These are phyloP conservation scores for Linnemannia exigua DNA, from an alignment of 192 early-diverging fungal species.

Conservation along the genomic window DNA sequence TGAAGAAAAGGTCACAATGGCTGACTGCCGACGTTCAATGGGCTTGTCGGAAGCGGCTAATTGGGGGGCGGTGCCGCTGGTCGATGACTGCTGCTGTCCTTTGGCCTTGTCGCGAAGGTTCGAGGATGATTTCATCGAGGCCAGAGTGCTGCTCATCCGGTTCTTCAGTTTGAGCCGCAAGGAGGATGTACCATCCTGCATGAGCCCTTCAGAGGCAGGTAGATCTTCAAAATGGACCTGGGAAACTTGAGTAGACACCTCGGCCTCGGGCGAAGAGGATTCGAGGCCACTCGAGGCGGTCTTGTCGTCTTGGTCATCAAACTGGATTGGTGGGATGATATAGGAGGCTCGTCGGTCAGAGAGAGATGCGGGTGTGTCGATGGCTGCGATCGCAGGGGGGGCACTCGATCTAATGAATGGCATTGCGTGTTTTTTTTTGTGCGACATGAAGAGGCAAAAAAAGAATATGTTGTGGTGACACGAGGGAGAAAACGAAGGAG, in stretches of 20 bases:
- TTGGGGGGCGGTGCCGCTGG: not conserved
- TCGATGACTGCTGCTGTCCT: not conserved
- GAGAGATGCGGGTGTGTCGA: not conserved
- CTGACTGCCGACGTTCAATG: not conserved
- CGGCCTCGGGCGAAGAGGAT: not conserved
- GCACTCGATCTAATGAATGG: constrained; percentile 32
- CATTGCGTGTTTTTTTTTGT: not conserved
- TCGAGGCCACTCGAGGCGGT: constrained; percentile 9
- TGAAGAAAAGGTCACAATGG: not conserved
- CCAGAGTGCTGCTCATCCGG: constrained; percentile 33
- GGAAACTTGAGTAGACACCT: not conserved
- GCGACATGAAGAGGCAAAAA: not conserved
- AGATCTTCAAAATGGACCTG: not conserved
- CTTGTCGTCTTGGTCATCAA: constrained; percentile 17
- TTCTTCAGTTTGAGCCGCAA: constrained; percentile 42
- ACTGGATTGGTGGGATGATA: constrained; percentile 32
- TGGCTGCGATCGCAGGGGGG: constrained; percentile 19
- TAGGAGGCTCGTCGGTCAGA: constrained; percentile 19
- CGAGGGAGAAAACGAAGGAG: constrained; percentile 30
- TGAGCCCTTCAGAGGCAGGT: not conserved
- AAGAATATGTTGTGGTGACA: constrained; percentile 20
- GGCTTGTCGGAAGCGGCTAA: not conserved
- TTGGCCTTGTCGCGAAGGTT: constrained; percentile 41
- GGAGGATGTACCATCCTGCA: constrained; percentile 11
- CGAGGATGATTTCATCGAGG: constrained; percentile 40